Evolutionary conservation across 225 moss, liverwort and hornwort species (phyloP).

Genomic region (Pleurozium schreberi): DNA sequence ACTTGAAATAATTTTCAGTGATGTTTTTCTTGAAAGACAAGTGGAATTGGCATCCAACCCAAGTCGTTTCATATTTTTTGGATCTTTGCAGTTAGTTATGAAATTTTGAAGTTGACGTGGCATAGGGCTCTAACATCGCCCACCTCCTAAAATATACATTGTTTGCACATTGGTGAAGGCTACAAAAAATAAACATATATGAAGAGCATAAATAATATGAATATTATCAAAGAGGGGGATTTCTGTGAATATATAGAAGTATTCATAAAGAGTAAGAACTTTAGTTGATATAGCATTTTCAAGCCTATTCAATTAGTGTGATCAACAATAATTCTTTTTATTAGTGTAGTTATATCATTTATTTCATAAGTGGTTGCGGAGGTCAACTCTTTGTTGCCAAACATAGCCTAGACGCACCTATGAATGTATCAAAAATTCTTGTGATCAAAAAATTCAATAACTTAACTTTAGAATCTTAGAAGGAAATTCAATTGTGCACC

Average conservation of each 20-base stretch:
- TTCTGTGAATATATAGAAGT: neutral
- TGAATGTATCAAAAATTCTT: neutral
- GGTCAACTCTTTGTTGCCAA: neutral
- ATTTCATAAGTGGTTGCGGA: neutral
- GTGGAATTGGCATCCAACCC: too few relatives aligned
- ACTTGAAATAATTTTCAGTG: too few relatives aligned
- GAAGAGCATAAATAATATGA: too few relatives aligned
- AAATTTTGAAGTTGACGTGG: too few relatives aligned
- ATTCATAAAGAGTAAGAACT: neutral
- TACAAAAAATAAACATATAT: too few relatives aligned
- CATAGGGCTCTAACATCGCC: too few relatives aligned
- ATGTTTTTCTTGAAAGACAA: too few relatives aligned
- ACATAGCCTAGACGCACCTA: neutral
- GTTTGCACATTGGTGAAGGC: too few relatives aligned
- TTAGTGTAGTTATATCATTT: neutral
- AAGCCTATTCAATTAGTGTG: neutral
- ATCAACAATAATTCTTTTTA: neutral
- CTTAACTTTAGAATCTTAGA: neutral
- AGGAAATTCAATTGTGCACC: neutral
- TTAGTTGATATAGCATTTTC: neutral
- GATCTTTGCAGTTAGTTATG: too few relatives aligned
- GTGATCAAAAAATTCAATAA: neutral
- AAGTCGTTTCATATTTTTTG: too few relatives aligned
- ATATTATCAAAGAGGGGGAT: neutral
- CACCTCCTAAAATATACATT: too few relatives aligned